Evolutionary conservation across 23 red algal genomes (phyloP).

Genomic region (Cyanidioschyzon merolae): DNA sequence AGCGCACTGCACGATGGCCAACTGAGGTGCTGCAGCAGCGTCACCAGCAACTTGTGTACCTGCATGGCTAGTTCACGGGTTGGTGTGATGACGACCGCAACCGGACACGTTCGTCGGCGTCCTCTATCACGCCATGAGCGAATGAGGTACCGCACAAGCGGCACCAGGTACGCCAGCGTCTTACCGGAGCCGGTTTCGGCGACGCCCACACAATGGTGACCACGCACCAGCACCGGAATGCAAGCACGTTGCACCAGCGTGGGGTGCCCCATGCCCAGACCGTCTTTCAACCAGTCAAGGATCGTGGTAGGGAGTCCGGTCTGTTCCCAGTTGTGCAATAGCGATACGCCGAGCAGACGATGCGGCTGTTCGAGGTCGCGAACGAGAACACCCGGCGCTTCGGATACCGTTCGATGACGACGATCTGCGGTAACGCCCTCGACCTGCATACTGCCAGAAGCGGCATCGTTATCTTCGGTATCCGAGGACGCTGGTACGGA

Average conservation of each 20-base stretch:
- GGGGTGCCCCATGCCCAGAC: conserved; percentile 33
- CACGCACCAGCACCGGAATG: conserved; percentile 78
- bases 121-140: conserved; percentile 18
- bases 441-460: too few species aligned
- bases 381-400: too few species aligned
- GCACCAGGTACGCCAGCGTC: conserved; percentile 85
- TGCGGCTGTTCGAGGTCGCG: too few species aligned
- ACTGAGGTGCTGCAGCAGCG: conserved; percentile 19
- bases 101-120: conserved; percentile 22
- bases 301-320: conserved; percentile 49
- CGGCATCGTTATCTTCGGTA: too few species aligned
- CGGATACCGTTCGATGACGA: too few species aligned
- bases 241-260: conserved; percentile 74
- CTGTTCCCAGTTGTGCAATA: conserved; percentile 35
- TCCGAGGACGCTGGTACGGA: too few species aligned
- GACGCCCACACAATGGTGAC: conserved; percentile 75
- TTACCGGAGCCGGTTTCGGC: conserved; percentile 92
- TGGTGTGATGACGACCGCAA: conserved; percentile 74
- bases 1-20: background rate
- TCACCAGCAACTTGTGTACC: conserved; percentile 58
- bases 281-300: conserved; percentile 40
- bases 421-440: too few species aligned
- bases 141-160: conserved; percentile 65
- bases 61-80: conserved; percentile 97
- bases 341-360: background rate